Percentiles rank a stretch among this genome's conserved stretches.
Conservation (phyloP, 1,139 yeast species). For the Protomyces macrosporus region DNA sequence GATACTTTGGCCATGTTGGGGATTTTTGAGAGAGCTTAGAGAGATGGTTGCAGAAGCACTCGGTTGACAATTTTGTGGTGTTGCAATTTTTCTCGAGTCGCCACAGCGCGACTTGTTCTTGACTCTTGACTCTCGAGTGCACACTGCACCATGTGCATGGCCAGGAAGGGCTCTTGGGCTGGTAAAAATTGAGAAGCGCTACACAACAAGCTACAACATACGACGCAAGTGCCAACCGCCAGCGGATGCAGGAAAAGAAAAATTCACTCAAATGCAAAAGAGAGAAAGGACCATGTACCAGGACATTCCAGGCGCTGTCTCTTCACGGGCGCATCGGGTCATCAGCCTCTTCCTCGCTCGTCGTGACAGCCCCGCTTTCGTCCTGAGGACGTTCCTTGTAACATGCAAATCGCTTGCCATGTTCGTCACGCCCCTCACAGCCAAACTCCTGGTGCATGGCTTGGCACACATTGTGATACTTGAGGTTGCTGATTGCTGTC, state of each 20-base stretch:
- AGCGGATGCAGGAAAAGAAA: neutral
- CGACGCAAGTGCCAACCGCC: neutral
- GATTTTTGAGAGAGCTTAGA: too few relatives aligned
- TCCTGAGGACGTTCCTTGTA: neutral
- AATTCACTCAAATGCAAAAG: too few relatives aligned
- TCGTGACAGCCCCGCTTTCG: neutral
- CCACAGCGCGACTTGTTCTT: too few relatives aligned
- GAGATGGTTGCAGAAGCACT: too few relatives aligned
- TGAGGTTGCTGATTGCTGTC: constrained; percentile 6
- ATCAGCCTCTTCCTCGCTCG: neutral
- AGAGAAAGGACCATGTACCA: too few relatives aligned
- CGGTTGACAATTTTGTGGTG: too few relatives aligned
- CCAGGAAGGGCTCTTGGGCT: too few relatives aligned
- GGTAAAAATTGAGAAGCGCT: too few relatives aligned
- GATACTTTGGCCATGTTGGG: constrained; percentile 16
- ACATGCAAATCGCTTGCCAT: constrained; percentile 6
- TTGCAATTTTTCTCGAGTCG: too few relatives aligned
- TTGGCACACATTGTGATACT: constrained; percentile 8
- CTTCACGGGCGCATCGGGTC: neutral
- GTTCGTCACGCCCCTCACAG: neutral
- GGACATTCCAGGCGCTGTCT: neutral
- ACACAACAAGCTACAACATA: too few relatives aligned
- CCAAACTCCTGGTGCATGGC: constrained; percentile 2
- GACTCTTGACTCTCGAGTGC: too few relatives aligned
- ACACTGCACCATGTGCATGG: too few relatives aligned